Evolutionary conservation across 805 yeast genomes (phyloP).

Genomic region (Nematodospora valgi): DNA sequence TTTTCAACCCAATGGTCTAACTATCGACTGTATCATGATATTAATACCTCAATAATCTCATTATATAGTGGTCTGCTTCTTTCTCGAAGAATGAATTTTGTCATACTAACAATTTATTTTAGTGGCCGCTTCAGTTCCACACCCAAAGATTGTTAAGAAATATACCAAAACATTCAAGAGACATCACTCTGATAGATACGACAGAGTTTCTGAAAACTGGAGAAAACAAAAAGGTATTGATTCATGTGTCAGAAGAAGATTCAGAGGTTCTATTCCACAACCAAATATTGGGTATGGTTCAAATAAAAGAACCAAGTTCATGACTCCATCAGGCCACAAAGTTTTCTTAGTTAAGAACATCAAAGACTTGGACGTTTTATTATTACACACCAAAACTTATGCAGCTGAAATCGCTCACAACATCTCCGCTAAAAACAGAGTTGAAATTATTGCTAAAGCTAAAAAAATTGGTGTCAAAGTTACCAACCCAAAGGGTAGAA

Average conservation of each 20-base stretch:
- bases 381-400: constrained; percentile 96
- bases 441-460: constrained; percentile 92
- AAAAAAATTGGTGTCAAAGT: constrained; percentile 98
- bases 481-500: constrained; percentile 99
- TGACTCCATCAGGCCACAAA: constrained; percentile 98
- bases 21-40: too few species aligned
- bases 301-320: constrained; percentile 96
- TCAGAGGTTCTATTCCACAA: constrained; percentile 98
- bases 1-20: too few species aligned
- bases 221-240: constrained; percentile 99
- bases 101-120: constrained; percentile 9
- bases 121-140: constrained; percentile 96
- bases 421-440: constrained; percentile 98
- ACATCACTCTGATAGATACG: constrained; percentile 99
- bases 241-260: constrained; percentile 99
- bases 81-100: neutral
- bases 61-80: neutral
- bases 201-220: constrained; percentile 98
- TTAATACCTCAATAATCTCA: too few species aligned
- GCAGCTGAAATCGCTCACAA: constrained; percentile 99
- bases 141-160: constrained; percentile 99
- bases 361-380: constrained; percentile 89
- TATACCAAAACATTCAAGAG: constrained; percentile 99
- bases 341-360: constrained; percentile 89
- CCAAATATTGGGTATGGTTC: constrained; percentile 99